phyloP scores from a whole-genome alignment of 2,329 filamentous ascomycete species.

The Cercospora zeae-maydis region DNA sequence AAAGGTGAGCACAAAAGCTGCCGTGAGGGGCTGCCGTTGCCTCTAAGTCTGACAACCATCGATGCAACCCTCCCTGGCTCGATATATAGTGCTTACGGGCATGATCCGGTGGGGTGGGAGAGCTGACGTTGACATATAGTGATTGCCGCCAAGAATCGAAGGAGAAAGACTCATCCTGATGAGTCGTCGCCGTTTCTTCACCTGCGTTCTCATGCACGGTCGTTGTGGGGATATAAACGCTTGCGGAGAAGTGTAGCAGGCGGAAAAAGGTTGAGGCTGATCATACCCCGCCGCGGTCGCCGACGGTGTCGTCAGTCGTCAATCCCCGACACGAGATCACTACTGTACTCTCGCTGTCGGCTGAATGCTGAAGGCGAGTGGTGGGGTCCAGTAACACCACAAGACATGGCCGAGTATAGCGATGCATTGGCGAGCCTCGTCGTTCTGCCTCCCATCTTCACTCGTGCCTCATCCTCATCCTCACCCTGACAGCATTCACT shows the following conservation, averaged over 20 bases:
- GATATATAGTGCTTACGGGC: no score
- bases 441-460: neutral
- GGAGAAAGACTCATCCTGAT: neutral
- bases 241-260: neutral
- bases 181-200: no score
- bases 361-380: neutral
- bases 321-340: neutral
- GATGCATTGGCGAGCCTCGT: neutral
- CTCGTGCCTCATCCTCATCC: neutral
- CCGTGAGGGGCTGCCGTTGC: neutral
- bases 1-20: neutral
- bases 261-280: neutral
- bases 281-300: neutral
- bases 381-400: neutral
- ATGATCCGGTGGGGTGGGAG: no score
- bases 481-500: neutral
- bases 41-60: neutral
- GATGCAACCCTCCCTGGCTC: neutral
- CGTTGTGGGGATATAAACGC: no score
- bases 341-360: neutral
- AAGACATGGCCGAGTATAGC: neutral
- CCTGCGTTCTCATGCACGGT: neutral
- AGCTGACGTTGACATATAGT: neutral
- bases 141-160: neutral
- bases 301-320: neutral